A percentile compares a stretch with the other conserved stretches of the same genome.
phyloP scores from a whole-genome alignment of 2,329 filamentous ascomycete species.

The Chaetomiaceae sp. region DNA sequence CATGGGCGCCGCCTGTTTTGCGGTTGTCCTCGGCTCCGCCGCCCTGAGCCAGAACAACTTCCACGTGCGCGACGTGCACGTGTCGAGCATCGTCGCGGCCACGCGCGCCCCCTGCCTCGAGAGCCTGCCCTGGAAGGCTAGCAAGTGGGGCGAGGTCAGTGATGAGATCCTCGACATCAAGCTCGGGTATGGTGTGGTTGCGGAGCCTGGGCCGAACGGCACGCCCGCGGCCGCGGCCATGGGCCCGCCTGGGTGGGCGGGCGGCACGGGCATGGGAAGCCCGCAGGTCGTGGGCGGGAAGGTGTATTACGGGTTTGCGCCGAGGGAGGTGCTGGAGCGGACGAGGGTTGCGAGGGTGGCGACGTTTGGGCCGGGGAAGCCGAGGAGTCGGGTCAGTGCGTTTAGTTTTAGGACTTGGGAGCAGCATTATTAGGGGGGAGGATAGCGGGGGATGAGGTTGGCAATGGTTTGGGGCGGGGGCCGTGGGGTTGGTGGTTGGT shows the following conservation, averaged over 20 bases:
- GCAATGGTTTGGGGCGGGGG: background rate
- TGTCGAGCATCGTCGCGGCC: conserved; percentile 40
- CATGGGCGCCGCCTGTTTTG: conserved; percentile 22
- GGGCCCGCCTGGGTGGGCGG: background rate
- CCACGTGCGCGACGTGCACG: conserved; percentile 34
- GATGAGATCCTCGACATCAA: conserved; percentile 20
- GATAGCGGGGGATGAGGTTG: background rate
- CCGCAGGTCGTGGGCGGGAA: conserved; percentile 5
- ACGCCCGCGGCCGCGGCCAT: conserved; percentile 2
- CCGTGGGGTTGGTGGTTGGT: background rate
- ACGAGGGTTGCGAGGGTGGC: conserved; percentile 14
- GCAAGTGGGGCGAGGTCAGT: conserved; percentile 24
- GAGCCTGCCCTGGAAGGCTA: conserved; percentile 27
- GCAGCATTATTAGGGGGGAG: background rate
- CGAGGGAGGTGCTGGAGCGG: conserved; percentile 22
- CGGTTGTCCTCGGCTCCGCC: conserved; percentile 32
- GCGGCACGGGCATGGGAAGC: conserved; percentile 2
- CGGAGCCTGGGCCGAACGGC: conserved; percentile 8
- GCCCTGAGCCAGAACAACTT: conserved; percentile 34
- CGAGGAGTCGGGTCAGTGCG: conserved; percentile 11
- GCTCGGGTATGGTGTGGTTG: conserved; percentile 27
- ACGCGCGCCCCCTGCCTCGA: conserved; percentile 39
- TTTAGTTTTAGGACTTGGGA: conserved; percentile 20
- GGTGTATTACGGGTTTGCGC: conserved; percentile 28
- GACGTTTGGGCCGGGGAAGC: conserved; percentile 12